phyloP scores from a whole-genome alignment of 352 stramenopile species.

The Pythium pectinolyticum region DNA sequence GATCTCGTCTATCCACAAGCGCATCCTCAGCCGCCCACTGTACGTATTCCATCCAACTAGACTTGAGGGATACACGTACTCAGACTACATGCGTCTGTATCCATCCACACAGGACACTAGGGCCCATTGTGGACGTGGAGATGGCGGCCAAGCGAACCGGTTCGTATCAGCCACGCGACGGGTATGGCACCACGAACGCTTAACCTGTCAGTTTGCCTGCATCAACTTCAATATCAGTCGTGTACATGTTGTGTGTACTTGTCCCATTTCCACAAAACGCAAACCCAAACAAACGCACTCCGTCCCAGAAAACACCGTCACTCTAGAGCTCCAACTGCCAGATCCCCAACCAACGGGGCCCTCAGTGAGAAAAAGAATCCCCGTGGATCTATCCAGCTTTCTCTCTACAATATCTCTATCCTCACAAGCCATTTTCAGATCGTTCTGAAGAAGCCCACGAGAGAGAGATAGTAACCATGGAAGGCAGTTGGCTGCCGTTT shows the following conservation, averaged over 20 bases:
- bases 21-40: neutral
- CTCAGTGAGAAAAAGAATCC: too few species aligned
- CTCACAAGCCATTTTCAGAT: too few species aligned
- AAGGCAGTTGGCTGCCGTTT: slow-evolving; percentile 51
- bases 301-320: slow-evolving; percentile 4
- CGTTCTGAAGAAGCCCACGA: slow-evolving; percentile 8
- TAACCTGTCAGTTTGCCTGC: too few species aligned
- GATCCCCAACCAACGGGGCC: too few species aligned
- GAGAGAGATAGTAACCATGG: slow-evolving; percentile 30
- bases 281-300: too few species aligned
- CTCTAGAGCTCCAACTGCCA: slow-evolving; percentile 7
- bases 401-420: too few species aligned
- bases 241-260: neutral
- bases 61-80: neutral
- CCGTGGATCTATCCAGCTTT: too few species aligned
- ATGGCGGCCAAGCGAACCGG: slow-evolving; percentile 17
- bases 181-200: slow-evolving; percentile 13
- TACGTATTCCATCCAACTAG: neutral
- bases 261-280: slow-evolving; percentile 4
- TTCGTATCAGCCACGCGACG: slow-evolving; percentile 5
- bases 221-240: slow-evolving; percentile 25
- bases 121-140: neutral
- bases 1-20: neutral
- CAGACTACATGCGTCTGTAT: neutral
- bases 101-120: neutral